A percentile compares a stretch with the other conserved stretches of the same genome.
Conservation (phyloP, 73 alveolate species). For the Effrenium voratum region DNA sequence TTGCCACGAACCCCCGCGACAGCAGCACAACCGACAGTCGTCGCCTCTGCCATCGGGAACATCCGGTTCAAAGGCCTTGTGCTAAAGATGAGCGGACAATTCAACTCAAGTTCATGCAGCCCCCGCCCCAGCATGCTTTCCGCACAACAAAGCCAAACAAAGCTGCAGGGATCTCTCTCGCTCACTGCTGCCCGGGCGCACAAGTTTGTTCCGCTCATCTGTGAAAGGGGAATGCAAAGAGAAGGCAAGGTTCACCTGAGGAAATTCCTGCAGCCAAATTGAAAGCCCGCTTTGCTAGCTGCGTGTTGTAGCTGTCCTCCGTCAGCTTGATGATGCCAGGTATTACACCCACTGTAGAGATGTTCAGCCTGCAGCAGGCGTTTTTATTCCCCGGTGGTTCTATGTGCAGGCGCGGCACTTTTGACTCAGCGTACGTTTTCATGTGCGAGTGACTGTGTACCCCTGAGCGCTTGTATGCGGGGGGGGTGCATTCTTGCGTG, state of each 20-base stretch:
- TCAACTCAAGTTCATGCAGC: not conserved
- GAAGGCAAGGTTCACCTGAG: slow-evolving; percentile 91
- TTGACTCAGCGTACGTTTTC: too few relatives aligned
- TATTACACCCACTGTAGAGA: slow-evolving; percentile 82
- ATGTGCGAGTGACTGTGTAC: too few relatives aligned
- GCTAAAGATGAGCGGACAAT: not conserved
- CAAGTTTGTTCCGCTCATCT: slow-evolving; percentile 81
- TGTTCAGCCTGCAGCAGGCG: slow-evolving; percentile 90
- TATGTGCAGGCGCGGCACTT: too few relatives aligned
- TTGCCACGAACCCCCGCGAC: too few relatives aligned
- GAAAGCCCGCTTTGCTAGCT: not conserved
- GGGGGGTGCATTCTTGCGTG: too few relatives aligned
- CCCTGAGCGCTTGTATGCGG: too few relatives aligned
- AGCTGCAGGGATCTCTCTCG: too few relatives aligned
- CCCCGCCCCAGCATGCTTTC: not conserved
- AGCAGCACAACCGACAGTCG: too few relatives aligned
- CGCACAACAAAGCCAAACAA: not conserved
- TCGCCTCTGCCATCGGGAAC: slow-evolving; percentile 88
- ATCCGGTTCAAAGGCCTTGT: slow-evolving; percentile 68
- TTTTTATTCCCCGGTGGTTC: too few relatives aligned
- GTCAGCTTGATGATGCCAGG: slow-evolving; percentile 90
- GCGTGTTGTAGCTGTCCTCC: not conserved
- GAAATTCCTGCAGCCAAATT: slow-evolving; percentile 45
- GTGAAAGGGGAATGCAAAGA: slow-evolving; percentile 93
- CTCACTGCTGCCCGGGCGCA: slow-evolving; percentile 13